Evolutionary conservation across 305 asterid genomes (phyloP), one percentile per base, ranked within the genome.

Genomic region (Rubia tinctorum): DNA sequence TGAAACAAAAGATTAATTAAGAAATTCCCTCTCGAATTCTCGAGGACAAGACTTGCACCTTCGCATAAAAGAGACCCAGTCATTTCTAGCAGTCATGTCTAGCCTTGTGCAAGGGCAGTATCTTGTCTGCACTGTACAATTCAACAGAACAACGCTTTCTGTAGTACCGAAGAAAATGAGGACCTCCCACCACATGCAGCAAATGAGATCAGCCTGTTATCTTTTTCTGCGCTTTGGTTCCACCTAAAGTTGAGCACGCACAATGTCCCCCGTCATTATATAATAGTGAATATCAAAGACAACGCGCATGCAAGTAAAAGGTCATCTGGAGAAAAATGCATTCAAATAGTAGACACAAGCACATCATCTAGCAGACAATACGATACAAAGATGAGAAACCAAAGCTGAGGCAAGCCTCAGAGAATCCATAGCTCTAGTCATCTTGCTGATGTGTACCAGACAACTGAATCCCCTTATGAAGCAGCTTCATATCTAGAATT

Each of bases 221-320:
- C 96, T 88, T 88, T 89, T 92, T 78, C 96, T 85, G 42, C 98
- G 96, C 87, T 90, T 92, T 25, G 91, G 76, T 78, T 85, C 94
- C 91, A 88, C 94, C 97, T 90, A 70, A 12, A 20, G 25, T 76
- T 64, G 39, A 53, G 22, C 65, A 76, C 66, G 56, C 73, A 76
- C 58, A 68, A 56, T 12, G 27, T 12, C 69, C 5, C 22, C 55
- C 56, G 20, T 53, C 40, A 66, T 63, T 60, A 7, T 51, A 43
- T 44, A 1, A 61, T 37, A 39, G 18, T n/a, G 43, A 61, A 69
- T 27, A 80, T 12, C 25, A 63, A 2, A 20, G 27, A 68, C 1
- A 6, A 44, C 22, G n/a, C 2, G 2, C 5, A 23, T 62, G 20
- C 10, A 23, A 44, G n/a, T n/a, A 68, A 7, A 67, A 40, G 18